Base-by-base conservation (phyloP, 352 stramenopile species). In the Albugo candida region DNA sequence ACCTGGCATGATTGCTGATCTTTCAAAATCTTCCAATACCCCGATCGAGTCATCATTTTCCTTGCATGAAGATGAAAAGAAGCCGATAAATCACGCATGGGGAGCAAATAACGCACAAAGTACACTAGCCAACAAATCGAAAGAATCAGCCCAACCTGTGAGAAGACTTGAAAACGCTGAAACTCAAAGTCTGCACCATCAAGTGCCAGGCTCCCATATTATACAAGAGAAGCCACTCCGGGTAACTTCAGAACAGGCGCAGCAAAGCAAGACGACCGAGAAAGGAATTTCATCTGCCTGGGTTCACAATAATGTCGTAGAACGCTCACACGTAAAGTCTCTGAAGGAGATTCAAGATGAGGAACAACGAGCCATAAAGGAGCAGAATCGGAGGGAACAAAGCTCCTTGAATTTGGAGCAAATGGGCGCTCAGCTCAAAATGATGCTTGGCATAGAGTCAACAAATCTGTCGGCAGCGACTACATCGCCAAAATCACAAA, bases 351-450 rank as follows among this genome's bases (percentile, higher is more conserved):
- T 92, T 48, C 78, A 91, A 43, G 61, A 77, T 20, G 71, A 88
- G 59, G 71, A 88, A 45, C 70, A 85, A 27, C 68, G 71, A 35
- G 39, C 27, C 14, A 56, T 52, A 36, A 27, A 42, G 17, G 37
- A 42, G 34, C 69, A 76, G 41, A 56, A 81, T 53, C 70, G 76
- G 14, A 64, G 63, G 52, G 64, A 70, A 45, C 47, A 58, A 16
- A 49, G 55, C 6, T 51, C 55, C 13, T 37, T 58, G 3, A 70
- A 83, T 49, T 58, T 92, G 1, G 72, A 68, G 14, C 67, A 88
- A 27, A 92, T 92, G 78, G 78, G 75, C 27, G 69, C 65, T 12
- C 73, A 92, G 44, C 55, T 92, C 20, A 92, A 92, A 59, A 85
- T 87, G 69, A 92, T 92, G 78, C 63, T 92, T 5, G 78, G 78